These are phyloP conservation scores for Kregervanrija fluxuum DNA, from an alignment of 805 yeast species.

Conservation along the genomic window DNA sequence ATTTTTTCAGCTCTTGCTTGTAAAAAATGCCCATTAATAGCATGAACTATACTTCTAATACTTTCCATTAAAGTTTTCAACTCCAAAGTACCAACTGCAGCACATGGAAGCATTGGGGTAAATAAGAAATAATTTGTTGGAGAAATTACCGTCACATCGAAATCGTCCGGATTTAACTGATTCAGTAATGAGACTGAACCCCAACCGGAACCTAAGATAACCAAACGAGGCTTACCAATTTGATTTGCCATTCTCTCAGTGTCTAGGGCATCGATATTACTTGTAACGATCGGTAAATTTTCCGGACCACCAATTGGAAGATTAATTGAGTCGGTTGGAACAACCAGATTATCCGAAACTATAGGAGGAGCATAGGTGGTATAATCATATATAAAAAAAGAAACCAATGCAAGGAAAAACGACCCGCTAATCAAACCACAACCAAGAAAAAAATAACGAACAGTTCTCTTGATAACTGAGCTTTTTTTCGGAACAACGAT, in stretches of 20 bases:
- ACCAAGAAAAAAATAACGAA: slow-evolving; percentile 29
- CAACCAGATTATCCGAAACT: slow-evolving; percentile 35
- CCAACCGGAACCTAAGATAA: slow-evolving; percentile 89
- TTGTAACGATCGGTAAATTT: slow-evolving; percentile 53
- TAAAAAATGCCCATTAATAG: slow-evolving; percentile 68
- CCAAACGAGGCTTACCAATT: slow-evolving; percentile 58
- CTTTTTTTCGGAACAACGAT: slow-evolving; percentile 6
- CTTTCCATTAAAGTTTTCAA: slow-evolving; percentile 90
- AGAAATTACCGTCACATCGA: slow-evolving; percentile 83
- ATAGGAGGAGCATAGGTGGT: slow-evolving; percentile 49
- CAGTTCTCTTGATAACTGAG: slow-evolving; percentile 25
- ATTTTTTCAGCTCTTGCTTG: slow-evolving; percentile 86
- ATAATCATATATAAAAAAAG: slow-evolving; percentile 57
- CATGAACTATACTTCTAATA: slow-evolving; percentile 75
- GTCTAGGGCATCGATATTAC: slow-evolving; percentile 53
- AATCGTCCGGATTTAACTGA: slow-evolving; percentile 74
- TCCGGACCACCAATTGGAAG: slow-evolving; percentile 66
- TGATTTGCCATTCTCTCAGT: slow-evolving; percentile 37
- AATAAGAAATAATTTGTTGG: slow-evolving; percentile 93
- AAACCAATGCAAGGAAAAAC: slow-evolving; percentile 33
- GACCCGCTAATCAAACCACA: slow-evolving; percentile 39
- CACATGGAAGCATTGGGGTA: slow-evolving; percentile 89
- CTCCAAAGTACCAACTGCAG: slow-evolving; percentile 92
- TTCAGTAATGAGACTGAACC: slow-evolving; percentile 82
- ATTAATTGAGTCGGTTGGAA: slow-evolving; percentile 44